Evolutionary conservation across 306 rosid genomes (phyloP), one percentile per base, ranked within the genome.

Genomic region (Lathyrus tuberosus): DNA sequence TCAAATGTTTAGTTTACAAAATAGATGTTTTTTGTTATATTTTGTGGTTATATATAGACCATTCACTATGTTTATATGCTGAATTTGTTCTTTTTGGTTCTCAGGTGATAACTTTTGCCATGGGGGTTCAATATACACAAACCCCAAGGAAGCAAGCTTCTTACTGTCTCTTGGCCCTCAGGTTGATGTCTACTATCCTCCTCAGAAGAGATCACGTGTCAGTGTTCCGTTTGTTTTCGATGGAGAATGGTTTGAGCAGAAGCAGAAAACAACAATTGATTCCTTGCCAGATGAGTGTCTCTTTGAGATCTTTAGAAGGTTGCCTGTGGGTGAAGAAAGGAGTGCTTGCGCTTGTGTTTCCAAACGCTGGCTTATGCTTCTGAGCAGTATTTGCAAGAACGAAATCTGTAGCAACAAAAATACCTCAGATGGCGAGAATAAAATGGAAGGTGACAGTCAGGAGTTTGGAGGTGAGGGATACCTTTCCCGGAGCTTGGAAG

Each of bases 401-500:
- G 99, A 95, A 70, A 73, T 94, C 43, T 70, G 80, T 73, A 74
- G 78, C 75, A 74, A 70, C 77, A 79, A 79, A 62, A 48, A 10
- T 33, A n/a, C 79, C 15, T 67, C 76, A 5, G 71, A 82, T 73
- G 79, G 40, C 2, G 76, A 72, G 31, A 6, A 16, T 38, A 79
- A 61, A 47, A 75, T 73, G 68, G 86, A 76, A 52, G 76, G 44
- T 49, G 85, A 76, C 59, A 86, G 81, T 67, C 79, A 47, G 49
- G 92, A 87, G 69, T 69, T 82, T 74, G 96, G 87, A 62, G 84
- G 84, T 58, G 91, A 85, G 76, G 96, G 99, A 64, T 83, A 79
- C 84, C 99, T 91, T 41, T 87, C 99, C 33, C 82, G 99, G 49
- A 91, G 83, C 81, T 91, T 95, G 88, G 96, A 87, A 79, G 97